Conservation (phyloP, 2,329 filamentous ascomycete genomes). For the Fusarium stilboides region DNA sequence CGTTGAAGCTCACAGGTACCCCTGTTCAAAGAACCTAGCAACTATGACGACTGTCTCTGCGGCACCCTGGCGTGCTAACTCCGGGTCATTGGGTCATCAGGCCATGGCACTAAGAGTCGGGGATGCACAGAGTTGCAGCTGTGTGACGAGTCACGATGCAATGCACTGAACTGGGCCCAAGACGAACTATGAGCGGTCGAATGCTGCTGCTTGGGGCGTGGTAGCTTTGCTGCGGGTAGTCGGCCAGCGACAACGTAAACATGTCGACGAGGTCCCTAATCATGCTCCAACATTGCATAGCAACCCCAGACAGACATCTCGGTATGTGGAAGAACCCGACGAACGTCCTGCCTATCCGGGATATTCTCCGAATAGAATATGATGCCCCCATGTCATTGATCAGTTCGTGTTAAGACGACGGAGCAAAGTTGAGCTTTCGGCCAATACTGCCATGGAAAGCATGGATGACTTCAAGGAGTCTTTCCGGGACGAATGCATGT, state of each 20-base stretch:
- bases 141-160: slow-evolving; percentile 40
- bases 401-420: slow-evolving; percentile 24
- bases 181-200: slow-evolving; percentile 13
- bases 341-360: slow-evolving; percentile 37
- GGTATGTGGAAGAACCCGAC: slow-evolving; percentile 6
- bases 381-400: slow-evolving; percentile 4
- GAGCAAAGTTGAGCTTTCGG: slow-evolving; percentile 25
- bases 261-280: not conserved
- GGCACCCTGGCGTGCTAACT: slow-evolving; percentile 14
- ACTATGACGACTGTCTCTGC: slow-evolving; percentile 39
- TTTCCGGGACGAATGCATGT: not conserved
- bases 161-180: slow-evolving; percentile 27
- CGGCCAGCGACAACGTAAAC: slow-evolving; percentile 12
- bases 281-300: not conserved
- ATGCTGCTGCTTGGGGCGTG: slow-evolving; percentile 5
- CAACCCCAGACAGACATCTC: slow-evolving; percentile 13
- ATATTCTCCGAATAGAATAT: slow-evolving; percentile 31
- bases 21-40: slow-evolving; percentile 18
- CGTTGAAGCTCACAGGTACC: slow-evolving; percentile 5
- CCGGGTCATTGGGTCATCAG: slow-evolving; percentile 39
- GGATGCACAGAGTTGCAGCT: slow-evolving; percentile 48
- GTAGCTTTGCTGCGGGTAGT: slow-evolving; percentile 1
- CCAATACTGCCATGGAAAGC: slow-evolving; percentile 20
- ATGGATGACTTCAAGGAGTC: slow-evolving; percentile 12
- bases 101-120: slow-evolving; percentile 37